A percentile compares a stretch with the other conserved stretches of the same genome.
These are phyloP conservation scores for Cryptosporidium tyzzeri DNA, from an alignment of 169 alveolate species.

Conservation along the genomic window DNA sequence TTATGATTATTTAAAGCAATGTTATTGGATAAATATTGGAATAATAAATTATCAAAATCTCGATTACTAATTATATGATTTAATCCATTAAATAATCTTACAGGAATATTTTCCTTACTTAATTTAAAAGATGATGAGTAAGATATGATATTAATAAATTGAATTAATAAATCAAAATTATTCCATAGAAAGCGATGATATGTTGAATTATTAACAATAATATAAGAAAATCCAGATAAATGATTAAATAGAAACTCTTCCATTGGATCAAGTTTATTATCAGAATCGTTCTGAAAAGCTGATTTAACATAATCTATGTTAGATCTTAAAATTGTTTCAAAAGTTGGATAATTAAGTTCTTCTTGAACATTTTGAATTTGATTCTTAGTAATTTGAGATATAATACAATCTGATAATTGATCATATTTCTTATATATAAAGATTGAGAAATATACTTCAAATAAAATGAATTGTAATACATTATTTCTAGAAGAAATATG, in stretches of 20 bases:
- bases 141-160: background rate
- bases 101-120: conserved; percentile 42
- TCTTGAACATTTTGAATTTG: background rate
- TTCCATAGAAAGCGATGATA: conserved; percentile 31
- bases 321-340: conserved; percentile 1
- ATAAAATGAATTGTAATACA: conserved; percentile 29
- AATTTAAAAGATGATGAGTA: conserved; percentile 22
- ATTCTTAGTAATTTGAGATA: background rate
- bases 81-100: conserved; percentile 6
- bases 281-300: background rate
- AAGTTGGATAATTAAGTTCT: background rate
- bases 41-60: conserved; percentile 24
- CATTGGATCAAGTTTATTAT: background rate
- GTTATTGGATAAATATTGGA: background rate
- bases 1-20: background rate
- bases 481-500: conserved; percentile 41
- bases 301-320: background rate
- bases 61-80: conserved; percentile 13
- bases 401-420: background rate
- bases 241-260: conserved; percentile 45
- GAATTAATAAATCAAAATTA: conserved; percentile 19
- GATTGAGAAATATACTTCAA: conserved; percentile 27
- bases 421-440: background rate
- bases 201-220: conserved; percentile 11
- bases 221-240: conserved; percentile 40